Evolutionary conservation across 768 basidiomycete species (phyloP).

Genomic region (Lentinula guzmanii): DNA sequence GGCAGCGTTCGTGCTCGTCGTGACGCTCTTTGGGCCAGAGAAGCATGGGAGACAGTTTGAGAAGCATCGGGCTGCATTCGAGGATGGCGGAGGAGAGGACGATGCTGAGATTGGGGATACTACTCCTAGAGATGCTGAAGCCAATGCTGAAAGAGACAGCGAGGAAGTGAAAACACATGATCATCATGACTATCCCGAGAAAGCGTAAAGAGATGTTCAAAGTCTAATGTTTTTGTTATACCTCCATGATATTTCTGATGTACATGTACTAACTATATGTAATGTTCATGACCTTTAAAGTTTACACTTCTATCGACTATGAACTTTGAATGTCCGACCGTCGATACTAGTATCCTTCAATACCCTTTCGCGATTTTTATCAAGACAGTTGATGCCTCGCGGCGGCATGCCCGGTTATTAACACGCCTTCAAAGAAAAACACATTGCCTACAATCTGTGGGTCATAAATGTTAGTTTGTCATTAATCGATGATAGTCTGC

Average conservation of each 20-base stretch:
- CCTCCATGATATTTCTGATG: not conserved
- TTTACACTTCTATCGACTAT: not conserved
- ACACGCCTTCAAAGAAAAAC: not conserved
- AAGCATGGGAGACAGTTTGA: constrained; percentile 80
- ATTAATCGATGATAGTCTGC: not conserved
- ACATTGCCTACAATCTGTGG: not conserved
- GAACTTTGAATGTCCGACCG: not conserved
- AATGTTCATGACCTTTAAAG: not conserved
- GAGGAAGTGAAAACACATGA: not conserved
- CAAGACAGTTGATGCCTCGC: not conserved
- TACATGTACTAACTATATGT: not conserved
- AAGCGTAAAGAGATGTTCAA: not conserved
- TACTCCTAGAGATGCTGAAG: not conserved
- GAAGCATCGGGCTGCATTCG: constrained; percentile 71
- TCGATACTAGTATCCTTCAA: not conserved
- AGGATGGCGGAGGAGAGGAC: constrained; percentile 61
- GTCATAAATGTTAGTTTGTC: not conserved
- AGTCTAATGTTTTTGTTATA: not conserved
- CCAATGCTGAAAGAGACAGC: not conserved
- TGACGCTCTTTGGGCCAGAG: constrained; percentile 76
- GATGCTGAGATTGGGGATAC: constrained; percentile 13
- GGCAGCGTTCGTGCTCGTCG: constrained; percentile 67
- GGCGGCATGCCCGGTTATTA: not conserved
- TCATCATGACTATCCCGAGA: not conserved
- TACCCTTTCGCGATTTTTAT: not conserved